Conservation (phyloP, 257 asterid species). For the Perilla frutescens region DNA sequence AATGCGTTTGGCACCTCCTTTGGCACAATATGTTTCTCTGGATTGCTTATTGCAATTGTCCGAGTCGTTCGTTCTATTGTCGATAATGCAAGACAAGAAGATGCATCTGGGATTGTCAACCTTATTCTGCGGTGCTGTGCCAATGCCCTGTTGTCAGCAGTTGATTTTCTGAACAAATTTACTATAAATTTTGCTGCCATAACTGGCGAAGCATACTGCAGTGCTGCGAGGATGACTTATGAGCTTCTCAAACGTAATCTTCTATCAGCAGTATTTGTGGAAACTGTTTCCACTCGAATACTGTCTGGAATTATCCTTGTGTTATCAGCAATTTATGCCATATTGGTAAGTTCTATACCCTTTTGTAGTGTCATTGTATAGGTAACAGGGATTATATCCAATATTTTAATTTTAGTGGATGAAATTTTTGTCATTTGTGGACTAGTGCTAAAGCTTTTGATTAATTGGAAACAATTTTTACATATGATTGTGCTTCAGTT, state of each 20-base stretch:
- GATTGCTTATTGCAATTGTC: constrained; percentile 61
- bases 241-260: constrained; percentile 96
- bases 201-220: constrained; percentile 96
- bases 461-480: too few species aligned
- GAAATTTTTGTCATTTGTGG: not conserved
- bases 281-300: constrained; percentile 88
- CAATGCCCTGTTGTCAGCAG: constrained; percentile 64
- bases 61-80: constrained; percentile 84
- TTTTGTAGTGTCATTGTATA: constrained; percentile 2
- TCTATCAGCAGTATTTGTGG: constrained; percentile 86
- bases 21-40: constrained; percentile 93
- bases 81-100: constrained; percentile 87
- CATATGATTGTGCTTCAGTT: not conserved
- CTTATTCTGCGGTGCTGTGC: constrained; percentile 78
- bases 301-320: constrained; percentile 82
- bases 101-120: constrained; percentile 77
- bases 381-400: not conserved
- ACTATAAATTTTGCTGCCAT: constrained; percentile 90
- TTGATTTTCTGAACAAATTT: constrained; percentile 92
- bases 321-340: constrained; percentile 80
- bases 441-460: too few species aligned
- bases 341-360: constrained; percentile 60
- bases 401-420: not conserved
- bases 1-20: constrained; percentile 92
- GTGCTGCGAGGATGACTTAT: constrained; percentile 84